Evolutionary conservation across 805 yeast species (phyloP).

Genomic region (Saturnispora silvae): DNA sequence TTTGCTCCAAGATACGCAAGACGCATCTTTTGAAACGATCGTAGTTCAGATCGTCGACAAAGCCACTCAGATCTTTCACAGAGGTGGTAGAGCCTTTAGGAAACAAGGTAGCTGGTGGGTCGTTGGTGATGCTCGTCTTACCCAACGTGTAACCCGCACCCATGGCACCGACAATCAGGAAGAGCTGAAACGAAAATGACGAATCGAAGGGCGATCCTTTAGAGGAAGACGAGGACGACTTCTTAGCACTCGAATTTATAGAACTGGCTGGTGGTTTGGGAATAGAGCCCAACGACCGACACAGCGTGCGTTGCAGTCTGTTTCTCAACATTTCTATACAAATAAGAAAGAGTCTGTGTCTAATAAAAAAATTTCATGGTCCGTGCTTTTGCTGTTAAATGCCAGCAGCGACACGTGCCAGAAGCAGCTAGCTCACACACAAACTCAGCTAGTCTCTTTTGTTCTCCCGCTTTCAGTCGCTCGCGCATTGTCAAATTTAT

Average conservation of each 20-base stretch:
- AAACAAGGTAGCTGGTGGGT: slow-evolving; percentile 23
- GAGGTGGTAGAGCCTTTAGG: slow-evolving; percentile 21
- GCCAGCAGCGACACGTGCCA: too few species aligned
- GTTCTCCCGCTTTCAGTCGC: too few species aligned
- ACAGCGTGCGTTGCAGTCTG: too few species aligned
- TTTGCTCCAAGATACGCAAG: slow-evolving; percentile 17
- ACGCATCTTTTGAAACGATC: slow-evolving; percentile 21
- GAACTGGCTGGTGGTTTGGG: slow-evolving; percentile 2
- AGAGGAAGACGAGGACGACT: slow-evolving; percentile 3
- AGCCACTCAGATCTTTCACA: slow-evolving; percentile 13
- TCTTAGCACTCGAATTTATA: background rate
- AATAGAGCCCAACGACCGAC: background rate
- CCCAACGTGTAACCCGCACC: slow-evolving; percentile 27
- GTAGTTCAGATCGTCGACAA: slow-evolving; percentile 11
- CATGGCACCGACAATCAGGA: slow-evolving; percentile 23
- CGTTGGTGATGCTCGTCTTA: slow-evolving; percentile 16
- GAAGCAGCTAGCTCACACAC: too few species aligned
- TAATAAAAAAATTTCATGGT: too few species aligned
- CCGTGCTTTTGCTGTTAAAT: too few species aligned
- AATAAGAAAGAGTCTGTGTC: too few species aligned
- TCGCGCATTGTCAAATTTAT: too few species aligned
- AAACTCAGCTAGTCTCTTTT: too few species aligned
- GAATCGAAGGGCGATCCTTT: slow-evolving; percentile 13
- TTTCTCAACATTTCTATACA: too few species aligned
- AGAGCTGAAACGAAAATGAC: slow-evolving; percentile 21